A percentile compares a stretch with the other conserved stretches of the same genome.
Evolutionary conservation across 495 filamentous ascomycete genomes (phyloP).

Genomic region (Xylaria scruposa): DNA sequence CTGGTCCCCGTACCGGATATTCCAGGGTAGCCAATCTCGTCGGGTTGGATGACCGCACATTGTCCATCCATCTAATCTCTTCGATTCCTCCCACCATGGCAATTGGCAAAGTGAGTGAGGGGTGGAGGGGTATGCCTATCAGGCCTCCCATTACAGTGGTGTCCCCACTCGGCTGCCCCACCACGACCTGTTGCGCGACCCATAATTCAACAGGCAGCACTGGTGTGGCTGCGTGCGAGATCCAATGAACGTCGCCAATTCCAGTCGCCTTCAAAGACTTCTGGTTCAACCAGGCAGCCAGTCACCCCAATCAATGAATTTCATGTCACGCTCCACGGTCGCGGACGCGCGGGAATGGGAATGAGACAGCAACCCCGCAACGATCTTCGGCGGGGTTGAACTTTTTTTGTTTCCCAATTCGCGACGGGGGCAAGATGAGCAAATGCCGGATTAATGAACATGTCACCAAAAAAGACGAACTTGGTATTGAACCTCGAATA

Average conservation of each 20-base stretch:
- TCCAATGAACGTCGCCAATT: slow-evolving; percentile 23
- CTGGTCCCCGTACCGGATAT: not conserved
- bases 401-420: slow-evolving; percentile 8
- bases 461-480: not conserved
- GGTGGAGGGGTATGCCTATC: not conserved
- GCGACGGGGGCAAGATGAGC: not conserved
- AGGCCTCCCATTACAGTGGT: not conserved
- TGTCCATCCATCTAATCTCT: not conserved
- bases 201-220: slow-evolving; percentile 19
- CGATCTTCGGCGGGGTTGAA: slow-evolving; percentile 23
- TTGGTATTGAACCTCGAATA: not conserved
- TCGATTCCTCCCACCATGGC: not conserved
- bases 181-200: not conserved
- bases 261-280: not conserved
- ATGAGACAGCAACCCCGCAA: slow-evolving; percentile 21
- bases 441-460: not conserved
- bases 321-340: slow-evolving; percentile 1
- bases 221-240: slow-evolving; percentile 1
- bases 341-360: not conserved
- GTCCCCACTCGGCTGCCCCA: not conserved
- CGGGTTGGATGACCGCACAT: slow-evolving; percentile 10
- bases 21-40: not conserved
- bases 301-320: slow-evolving; percentile 11
- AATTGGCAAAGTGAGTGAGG: not conserved
- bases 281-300: slow-evolving; percentile 17